phyloP scores from a whole-genome alignment of 331 rosid species.

The Ulmus americana region DNA sequence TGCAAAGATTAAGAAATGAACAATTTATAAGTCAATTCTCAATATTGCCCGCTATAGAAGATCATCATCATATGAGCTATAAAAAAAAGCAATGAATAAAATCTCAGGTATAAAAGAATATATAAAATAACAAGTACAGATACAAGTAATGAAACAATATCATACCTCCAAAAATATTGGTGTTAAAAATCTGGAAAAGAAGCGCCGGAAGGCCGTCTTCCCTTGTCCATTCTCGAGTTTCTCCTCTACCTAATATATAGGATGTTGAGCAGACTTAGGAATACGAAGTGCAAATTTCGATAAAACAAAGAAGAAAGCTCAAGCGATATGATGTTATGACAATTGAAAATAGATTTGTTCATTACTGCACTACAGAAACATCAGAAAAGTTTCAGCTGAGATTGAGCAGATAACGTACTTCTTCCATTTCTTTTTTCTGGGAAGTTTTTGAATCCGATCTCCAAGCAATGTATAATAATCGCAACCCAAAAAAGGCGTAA shows the following conservation, averaged over 20 bases:
- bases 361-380: not conserved
- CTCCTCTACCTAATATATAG: conserved; percentile 69
- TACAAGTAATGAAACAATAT: not conserved
- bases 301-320: not conserved
- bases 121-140: not conserved
- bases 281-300: not conserved
- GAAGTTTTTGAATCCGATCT: conserved; percentile 85
- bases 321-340: not conserved
- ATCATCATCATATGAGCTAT: not conserved
- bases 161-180: conserved; percentile 93
- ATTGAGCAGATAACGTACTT: conserved; percentile 37
- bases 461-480: conserved; percentile 96
- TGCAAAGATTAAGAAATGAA: conserved; percentile 29
- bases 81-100: not conserved
- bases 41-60: not conserved
- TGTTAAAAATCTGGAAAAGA: conserved; percentile 87
- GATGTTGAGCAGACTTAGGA: conserved; percentile 21
- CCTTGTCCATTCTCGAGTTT: conserved; percentile 95
- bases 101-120: not conserved
- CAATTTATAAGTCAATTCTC: not conserved
- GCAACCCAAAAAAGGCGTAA: conserved; percentile 80
- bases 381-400: not conserved
- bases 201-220: conserved; percentile 67
- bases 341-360: not conserved
- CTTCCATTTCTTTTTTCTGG: conserved; percentile 97